Conservation (phyloP, 2,329 filamentous ascomycete species). For the Pestalotiopsis sp. region DNA sequence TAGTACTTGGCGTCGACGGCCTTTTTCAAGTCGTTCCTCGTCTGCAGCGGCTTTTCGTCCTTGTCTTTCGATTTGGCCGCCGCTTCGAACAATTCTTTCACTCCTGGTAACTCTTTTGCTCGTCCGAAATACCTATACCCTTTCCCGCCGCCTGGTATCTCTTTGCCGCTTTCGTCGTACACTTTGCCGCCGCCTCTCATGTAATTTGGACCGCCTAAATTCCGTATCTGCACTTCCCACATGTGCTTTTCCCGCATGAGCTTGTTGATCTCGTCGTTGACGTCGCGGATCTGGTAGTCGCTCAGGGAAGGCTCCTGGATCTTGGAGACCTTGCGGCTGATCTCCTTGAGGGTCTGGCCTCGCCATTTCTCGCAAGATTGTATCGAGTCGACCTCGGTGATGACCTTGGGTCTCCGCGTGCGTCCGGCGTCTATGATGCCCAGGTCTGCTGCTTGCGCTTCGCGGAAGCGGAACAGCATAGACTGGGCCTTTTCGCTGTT, state of each 20-base stretch:
- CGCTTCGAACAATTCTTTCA: conserved; percentile 94
- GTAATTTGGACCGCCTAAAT: conserved; percentile 96
- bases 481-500: conserved; percentile 99
- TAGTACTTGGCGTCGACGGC: conserved; percentile 94
- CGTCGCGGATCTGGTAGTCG: conserved; percentile 95
- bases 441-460: conserved; percentile 92
- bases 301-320: conserved; percentile 92
- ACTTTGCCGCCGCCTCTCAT: conserved; percentile 74
- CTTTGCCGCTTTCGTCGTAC: conserved; percentile 74
- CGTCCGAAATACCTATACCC: conserved; percentile 95
- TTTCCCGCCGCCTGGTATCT: conserved; percentile 76
- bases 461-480: conserved; percentile 99
- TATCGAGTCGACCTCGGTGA: conserved; percentile 83
- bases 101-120: conserved; percentile 86
- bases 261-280: conserved; percentile 99
- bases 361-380: conserved; percentile 96
- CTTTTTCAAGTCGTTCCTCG: conserved; percentile 69
- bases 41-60: conserved; percentile 66
- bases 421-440: conserved; percentile 94
- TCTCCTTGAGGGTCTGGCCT: conserved; percentile 94
- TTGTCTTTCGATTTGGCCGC: conserved; percentile 63
- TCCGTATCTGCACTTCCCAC: conserved; percentile 97
- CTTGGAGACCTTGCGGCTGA: conserved; percentile 92
- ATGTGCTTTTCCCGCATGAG: conserved; percentile 98
- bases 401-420: conserved; percentile 85